Evolutionary conservation across 495 filamentous ascomycete genomes (phyloP).

Genomic region (Penicillium tannophilum): DNA sequence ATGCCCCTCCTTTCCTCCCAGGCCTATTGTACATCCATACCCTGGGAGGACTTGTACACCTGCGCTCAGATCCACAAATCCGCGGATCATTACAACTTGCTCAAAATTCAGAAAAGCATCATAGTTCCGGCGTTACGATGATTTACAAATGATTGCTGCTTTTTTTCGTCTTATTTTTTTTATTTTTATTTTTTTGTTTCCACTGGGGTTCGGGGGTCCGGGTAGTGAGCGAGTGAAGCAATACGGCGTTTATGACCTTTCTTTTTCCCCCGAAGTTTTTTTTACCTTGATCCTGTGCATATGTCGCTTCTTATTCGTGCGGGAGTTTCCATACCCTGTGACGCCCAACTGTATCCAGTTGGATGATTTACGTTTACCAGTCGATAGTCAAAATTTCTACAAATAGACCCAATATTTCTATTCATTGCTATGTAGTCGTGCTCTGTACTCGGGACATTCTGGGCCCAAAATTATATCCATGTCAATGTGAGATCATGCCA

Average conservation of each 20-base stretch:
- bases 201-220: conserved; percentile 22
- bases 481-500: background rate
- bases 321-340: conserved; percentile 27
- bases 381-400: conserved; percentile 16
- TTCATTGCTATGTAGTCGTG: background rate
- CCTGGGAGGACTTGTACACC: background rate
- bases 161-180: conserved; percentile 7
- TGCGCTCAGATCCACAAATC: background rate
- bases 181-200: conserved; percentile 12
- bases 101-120: conserved; percentile 28
- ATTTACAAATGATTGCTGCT: conserved; percentile 4
- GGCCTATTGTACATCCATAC: background rate
- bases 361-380: conserved; percentile 15
- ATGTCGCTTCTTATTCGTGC: conserved; percentile 15
- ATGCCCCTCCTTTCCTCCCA: background rate
- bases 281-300: conserved; percentile 22
- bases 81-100: conserved; percentile 1
- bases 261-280: conserved; percentile 13
- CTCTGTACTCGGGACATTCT: background rate
- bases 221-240: conserved; percentile 28
- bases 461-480: background rate
- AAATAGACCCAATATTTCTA: conserved; percentile 7
- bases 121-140: conserved; percentile 29
- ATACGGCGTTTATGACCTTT: conserved; percentile 31
- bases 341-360: conserved; percentile 11